Evolutionary conservation across 768 basidiomycete genomes (phyloP), one percentile per base, ranked within the genome.

Genomic region (Cyathus striatus): DNA sequence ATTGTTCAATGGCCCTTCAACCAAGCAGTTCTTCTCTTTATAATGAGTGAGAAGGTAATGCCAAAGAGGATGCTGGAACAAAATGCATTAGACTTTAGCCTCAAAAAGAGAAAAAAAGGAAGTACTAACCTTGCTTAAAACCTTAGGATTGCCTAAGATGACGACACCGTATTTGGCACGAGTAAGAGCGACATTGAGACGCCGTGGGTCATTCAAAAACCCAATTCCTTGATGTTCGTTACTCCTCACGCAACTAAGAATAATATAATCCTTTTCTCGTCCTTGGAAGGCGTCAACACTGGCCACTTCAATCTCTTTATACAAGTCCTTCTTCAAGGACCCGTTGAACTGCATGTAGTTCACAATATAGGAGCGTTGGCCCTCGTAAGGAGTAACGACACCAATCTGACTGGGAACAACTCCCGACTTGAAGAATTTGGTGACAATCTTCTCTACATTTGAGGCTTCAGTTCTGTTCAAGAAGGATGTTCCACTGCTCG

Each of bases 281-380:
- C 96, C 96, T 60, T 99, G 96, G 79, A 99, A 99, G 4, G 96
- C 96, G 60, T 99, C 96, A 42, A 99, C 96, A 50, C 89, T 92
- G 4, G 96, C 96, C 38, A 99, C 96, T 60, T 99, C 96, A 30
- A 99, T 94, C 57, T 99, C 96, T 72, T 99, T 99, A 72, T 99
- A 99, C 14, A 98, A 64, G 51, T 99, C 96, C 70, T 98, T 99
- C 82, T 97, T 97, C 48, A 98, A 73, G 21, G 93, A 86, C n/a
- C 96, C 96, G 58, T 97, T 96, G 73, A 96, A 91, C 69, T 99
- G 96, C 96, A 99, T 98, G 63, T 95, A 99, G 63, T 91, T 95
- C 61, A 95, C 94, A 59, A 99, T 87, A 62, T 96, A 98, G 1
- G 94, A 96, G 14, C 96, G 83, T 56, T 99, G 96, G 20, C 96